phyloP scores from a whole-genome alignment of 495 filamentous ascomycete species.

The Aspergillus asperescens region DNA sequence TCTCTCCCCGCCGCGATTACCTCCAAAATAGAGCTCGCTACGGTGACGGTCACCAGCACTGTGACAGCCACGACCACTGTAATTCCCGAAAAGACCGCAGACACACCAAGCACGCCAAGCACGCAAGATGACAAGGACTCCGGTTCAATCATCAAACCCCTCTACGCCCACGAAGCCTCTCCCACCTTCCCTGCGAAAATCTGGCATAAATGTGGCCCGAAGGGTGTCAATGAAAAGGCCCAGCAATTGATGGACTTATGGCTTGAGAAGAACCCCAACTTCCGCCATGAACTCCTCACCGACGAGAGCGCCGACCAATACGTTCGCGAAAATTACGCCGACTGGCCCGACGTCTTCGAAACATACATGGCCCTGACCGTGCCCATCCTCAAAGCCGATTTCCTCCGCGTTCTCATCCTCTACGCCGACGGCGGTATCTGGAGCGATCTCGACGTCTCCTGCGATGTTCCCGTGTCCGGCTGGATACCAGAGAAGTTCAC shows the following conservation, averaged over 20 bases:
- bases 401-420: conserved; percentile 39
- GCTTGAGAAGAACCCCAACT: conserved; percentile 24
- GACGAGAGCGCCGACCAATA: conserved; percentile 29
- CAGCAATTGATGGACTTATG: conserved; percentile 21
- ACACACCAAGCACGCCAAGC: not conserved
- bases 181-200: conserved; percentile 20
- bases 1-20: not conserved
- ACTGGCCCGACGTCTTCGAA: conserved; percentile 22
- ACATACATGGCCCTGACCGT: conserved; percentile 27
- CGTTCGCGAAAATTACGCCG: conserved; percentile 25
- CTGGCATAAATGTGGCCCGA: conserved; percentile 30
- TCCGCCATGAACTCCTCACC: conserved; percentile 35
- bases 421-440: conserved; percentile 41
- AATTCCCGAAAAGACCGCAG: not conserved
- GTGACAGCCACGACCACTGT: conserved; percentile 4
- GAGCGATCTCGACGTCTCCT: conserved; percentile 39
- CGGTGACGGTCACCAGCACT: conserved; percentile 2
- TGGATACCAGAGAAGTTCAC: conserved; percentile 34
- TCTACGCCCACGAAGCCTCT: conserved; percentile 1
- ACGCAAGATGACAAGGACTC: not conserved
- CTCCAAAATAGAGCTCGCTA: not conserved
- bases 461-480: conserved; percentile 27
- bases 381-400: conserved; percentile 36
- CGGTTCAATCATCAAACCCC: not conserved
- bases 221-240: conserved; percentile 13